Conservation (phyloP, 1,284 basidiomycete species). For the Laetiporus sulphureus region DNA sequence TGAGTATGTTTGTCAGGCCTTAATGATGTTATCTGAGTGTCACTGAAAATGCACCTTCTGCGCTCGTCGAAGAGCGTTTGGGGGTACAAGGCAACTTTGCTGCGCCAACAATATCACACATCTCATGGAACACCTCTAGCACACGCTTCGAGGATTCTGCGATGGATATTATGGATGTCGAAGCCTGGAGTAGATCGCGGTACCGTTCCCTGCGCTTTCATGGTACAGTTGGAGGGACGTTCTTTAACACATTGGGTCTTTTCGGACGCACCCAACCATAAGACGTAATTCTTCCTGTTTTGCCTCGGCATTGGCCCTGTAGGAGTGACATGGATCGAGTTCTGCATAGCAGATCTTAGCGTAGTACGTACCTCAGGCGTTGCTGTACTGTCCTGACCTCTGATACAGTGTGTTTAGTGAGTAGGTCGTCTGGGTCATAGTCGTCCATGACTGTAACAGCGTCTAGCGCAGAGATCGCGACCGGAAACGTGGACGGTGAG, state of each 20-base stretch:
- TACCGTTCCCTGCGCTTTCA: constrained; percentile 85
- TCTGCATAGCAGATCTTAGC: too few species aligned
- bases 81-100: constrained; percentile 38
- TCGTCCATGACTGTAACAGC: constrained; percentile 15
- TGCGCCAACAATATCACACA: constrained; percentile 43
- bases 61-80: constrained; percentile 34
- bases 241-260: too few species aligned
- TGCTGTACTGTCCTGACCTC: constrained; percentile 73
- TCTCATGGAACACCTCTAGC: constrained; percentile 51
- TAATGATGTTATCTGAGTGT: neutral
- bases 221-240: constrained; percentile 28
- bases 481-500: constrained; percentile 14
- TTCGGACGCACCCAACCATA: constrained; percentile 88
- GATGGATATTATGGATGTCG: constrained; percentile 80
- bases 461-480: constrained; percentile 9
- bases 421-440: constrained; percentile 77
- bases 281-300: constrained; percentile 89
- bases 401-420: constrained; percentile 62
- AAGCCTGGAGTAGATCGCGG: constrained; percentile 87
- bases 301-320: constrained; percentile 78
- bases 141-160: constrained; percentile 60
- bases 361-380: constrained; percentile 59
- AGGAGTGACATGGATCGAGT: too few species aligned
- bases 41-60: constrained; percentile 32
- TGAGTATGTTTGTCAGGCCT: constrained; percentile 19